These are phyloP conservation scores for Clavispora fructus DNA, from an alignment of 805 yeast species.

Conservation along the genomic window DNA sequence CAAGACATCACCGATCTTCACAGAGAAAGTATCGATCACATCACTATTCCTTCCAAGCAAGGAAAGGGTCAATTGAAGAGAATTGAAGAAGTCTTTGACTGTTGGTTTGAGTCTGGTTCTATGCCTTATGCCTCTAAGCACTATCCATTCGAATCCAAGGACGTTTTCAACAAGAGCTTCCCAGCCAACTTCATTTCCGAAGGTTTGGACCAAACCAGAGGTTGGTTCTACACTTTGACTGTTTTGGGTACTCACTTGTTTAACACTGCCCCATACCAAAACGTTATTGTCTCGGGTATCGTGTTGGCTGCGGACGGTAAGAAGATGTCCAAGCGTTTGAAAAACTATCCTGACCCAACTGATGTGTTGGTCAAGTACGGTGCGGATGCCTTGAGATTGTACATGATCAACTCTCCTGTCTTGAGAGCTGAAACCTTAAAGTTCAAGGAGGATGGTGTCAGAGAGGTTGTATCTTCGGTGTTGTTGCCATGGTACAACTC, in stretches of 20 bases:
- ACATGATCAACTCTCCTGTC: constrained; percentile 95
- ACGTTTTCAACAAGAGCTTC: constrained; percentile 65
- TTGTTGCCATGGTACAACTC: constrained; percentile 99
- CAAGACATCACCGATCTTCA: constrained; percentile 82
- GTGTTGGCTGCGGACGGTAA: constrained; percentile 97
- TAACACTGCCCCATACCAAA: constrained; percentile 87
- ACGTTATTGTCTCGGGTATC: constrained; percentile 93
- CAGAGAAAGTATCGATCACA: constrained; percentile 85
- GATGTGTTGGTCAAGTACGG: constrained; percentile 82
- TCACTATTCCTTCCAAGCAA: constrained; percentile 85
- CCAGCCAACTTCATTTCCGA: constrained; percentile 98
- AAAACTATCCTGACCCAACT: constrained; percentile 95
- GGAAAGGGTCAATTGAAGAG: constrained; percentile 88
- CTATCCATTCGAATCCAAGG: constrained; percentile 88
- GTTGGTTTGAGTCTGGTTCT: constrained; percentile 99
- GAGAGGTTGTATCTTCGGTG: constrained; percentile 94
- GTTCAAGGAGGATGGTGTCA: constrained; percentile 98
- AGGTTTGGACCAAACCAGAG: constrained; percentile 99
- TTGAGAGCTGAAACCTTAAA: constrained; percentile 93
- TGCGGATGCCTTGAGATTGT: constrained; percentile 95
- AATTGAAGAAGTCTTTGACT: constrained; percentile 96
- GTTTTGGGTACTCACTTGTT: constrained; percentile 94
- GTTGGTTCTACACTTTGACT: constrained; percentile 97
- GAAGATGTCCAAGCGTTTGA: constrained; percentile 97
- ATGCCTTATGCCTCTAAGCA: constrained; percentile 98